Percentiles rank a stretch among this genome's conserved stretches.
Evolutionary conservation across 106 monocot species (phyloP).

Genomic region (Narthecium ossifragum): DNA sequence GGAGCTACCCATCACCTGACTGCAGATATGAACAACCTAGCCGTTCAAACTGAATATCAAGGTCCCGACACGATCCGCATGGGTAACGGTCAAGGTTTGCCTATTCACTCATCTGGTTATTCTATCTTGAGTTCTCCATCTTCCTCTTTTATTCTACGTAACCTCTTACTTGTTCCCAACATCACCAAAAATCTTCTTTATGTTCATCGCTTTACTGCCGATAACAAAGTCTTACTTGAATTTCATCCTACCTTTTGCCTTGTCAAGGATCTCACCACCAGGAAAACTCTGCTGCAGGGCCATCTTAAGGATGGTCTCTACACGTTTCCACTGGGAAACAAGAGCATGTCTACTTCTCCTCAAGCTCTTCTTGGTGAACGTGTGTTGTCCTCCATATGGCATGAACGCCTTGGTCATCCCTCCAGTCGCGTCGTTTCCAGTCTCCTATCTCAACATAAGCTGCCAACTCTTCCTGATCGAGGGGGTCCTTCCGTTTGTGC

Average conservation of each 20-base stretch:
- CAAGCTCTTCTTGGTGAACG: neutral
- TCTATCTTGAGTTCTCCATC: neutral
- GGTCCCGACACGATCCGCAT: neutral
- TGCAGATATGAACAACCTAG: neutral
- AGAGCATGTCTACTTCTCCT: neutral
- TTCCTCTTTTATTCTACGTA: neutral
- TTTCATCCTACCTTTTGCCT: neutral
- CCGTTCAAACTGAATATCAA: neutral
- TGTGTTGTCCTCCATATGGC: neutral
- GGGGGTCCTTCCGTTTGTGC: neutral
- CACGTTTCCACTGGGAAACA: neutral
- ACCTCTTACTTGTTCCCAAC: slow-evolving; percentile 3
- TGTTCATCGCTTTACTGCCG: neutral
- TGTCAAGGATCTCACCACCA: slow-evolving; percentile 2
- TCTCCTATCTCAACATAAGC: neutral
- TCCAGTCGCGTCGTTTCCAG: neutral
- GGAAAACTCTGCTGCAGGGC: neutral
- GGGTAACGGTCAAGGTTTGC: neutral
- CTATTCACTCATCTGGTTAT: neutral
- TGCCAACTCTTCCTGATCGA: neutral
- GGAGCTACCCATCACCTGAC: neutral
- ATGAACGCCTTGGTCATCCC: neutral
- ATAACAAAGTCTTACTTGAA: slow-evolving; percentile 6
- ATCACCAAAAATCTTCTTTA: slow-evolving; percentile 4
- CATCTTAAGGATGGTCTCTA: slow-evolving; percentile 10